Percentiles rank a stretch among this genome's conserved stretches.
phyloP scores from a whole-genome alignment of 2,329 filamentous ascomycete genomes.

The Cadophora gregata region DNA sequence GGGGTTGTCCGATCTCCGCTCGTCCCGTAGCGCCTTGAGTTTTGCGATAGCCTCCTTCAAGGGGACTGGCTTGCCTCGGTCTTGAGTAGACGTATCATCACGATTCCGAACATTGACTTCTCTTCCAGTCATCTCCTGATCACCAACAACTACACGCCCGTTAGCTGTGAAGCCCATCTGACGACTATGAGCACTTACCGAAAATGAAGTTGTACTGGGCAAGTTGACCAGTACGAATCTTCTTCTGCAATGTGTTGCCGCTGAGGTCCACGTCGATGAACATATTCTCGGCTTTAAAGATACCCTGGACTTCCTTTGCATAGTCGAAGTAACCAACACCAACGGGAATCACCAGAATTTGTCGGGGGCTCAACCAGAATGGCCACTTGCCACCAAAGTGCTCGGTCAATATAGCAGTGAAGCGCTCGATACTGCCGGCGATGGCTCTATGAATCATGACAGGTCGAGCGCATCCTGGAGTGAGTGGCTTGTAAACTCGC shows the following conservation, averaged over 20 bases:
- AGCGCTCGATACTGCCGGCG: slow-evolving; percentile 71
- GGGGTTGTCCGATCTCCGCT: slow-evolving; percentile 48
- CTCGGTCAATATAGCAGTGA: slow-evolving; percentile 79
- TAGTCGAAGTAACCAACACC: slow-evolving; percentile 76
- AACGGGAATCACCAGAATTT: slow-evolving; percentile 80
- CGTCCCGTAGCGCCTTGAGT: slow-evolving; percentile 57
- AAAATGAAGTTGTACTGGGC: slow-evolving; percentile 87
- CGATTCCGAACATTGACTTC: slow-evolving; percentile 69
- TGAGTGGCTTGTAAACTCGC: slow-evolving; percentile 56
- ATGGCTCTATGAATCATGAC: slow-evolving; percentile 90
- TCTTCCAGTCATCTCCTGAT: slow-evolving; percentile 63
- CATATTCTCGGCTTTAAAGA: slow-evolving; percentile 71
- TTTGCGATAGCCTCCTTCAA: slow-evolving; percentile 63
- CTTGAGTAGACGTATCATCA: slow-evolving; percentile 66
- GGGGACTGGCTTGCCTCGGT: slow-evolving; percentile 63
- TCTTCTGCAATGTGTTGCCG: slow-evolving; percentile 86
- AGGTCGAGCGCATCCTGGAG: slow-evolving; percentile 75
- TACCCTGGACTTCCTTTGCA: slow-evolving; percentile 72
- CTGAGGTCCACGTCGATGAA: slow-evolving; percentile 74
- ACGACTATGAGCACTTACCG: slow-evolving; percentile 52
- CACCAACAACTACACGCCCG: slow-evolving; percentile 58
- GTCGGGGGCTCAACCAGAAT: slow-evolving; percentile 85
- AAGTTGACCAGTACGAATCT: slow-evolving; percentile 82
- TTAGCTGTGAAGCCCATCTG: not conserved
- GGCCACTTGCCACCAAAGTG: slow-evolving; percentile 90